Conservation (phyloP, 1,284 basidiomycete genomes). For the Cryptococcus neoformans region DNA sequence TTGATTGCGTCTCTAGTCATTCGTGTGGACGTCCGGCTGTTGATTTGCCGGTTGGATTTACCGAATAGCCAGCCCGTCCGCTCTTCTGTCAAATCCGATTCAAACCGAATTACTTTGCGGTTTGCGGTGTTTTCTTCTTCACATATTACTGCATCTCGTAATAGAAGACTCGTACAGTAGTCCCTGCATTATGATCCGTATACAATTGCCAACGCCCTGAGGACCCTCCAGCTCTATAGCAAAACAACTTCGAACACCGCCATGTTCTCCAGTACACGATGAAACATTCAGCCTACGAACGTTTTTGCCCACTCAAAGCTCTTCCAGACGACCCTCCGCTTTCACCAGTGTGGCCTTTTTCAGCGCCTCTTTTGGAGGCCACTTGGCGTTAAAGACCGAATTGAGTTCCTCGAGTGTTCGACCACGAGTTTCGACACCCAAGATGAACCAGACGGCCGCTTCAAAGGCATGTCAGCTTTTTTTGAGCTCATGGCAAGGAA, state of each 20-base stretch:
- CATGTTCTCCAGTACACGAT: background rate
- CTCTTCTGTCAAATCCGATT: background rate
- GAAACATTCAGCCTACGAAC: background rate
- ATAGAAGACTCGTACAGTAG: no score
- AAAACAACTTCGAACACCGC: background rate
- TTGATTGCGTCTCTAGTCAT: background rate
- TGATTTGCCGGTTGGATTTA: background rate
- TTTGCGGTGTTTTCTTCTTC: background rate
- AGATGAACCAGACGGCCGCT: constrained; percentile 14
- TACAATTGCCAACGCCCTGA: no score
- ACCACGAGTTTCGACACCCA: constrained; percentile 19
- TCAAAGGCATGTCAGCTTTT: no score
- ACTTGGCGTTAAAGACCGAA: constrained; percentile 15
- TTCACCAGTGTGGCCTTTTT: constrained; percentile 13
- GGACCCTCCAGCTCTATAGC: background rate
- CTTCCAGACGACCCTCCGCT: background rate
- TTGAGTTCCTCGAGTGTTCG: constrained; percentile 20
- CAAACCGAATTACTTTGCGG: background rate
- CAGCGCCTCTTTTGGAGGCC: constrained; percentile 15
- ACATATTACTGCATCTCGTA: constrained; percentile 36
- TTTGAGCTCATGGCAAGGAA: no score
- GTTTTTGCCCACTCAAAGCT: background rate
- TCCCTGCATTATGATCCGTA: no score
- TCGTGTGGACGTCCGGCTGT: no score
- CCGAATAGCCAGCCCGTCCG: background rate